Evolutionary conservation across 2,329 filamentous ascomycete species (phyloP), one percentile per base, ranked within the genome.

Genomic region (Pezizomycotina sp.): DNA sequence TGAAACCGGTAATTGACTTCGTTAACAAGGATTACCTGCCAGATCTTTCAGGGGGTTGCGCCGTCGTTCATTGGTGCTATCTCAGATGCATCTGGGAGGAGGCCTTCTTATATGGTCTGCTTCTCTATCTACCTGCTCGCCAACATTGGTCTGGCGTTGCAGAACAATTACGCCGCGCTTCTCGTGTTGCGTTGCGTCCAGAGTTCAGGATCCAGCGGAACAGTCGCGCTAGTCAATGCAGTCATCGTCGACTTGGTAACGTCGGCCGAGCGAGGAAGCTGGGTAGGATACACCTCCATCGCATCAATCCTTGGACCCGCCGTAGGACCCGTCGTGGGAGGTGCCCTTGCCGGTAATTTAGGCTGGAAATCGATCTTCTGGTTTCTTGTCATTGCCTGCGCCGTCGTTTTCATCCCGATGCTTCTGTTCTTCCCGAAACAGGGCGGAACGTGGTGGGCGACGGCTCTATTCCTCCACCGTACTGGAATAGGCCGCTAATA

Each of bases 241-340:
- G 70, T 82, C 2, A 68, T 84, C 9, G 73, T 75, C 1, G 80
- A 89, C 49, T 64, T 83, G 4, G 65, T 73, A 0, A 71, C 74
- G 0, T 71, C 67, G 28, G 64, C 68, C 0, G 76, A 86, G 53
- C 62, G 80, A 48, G 80, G 79, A 2, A 68, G 65, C 37, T 84
- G 78, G 51, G 74, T 84, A 60, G 77, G 70, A 32, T 66, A 73
- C 42, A 68, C 73, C n/a, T 66, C 64, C 20, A 63, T 62, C 3
- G 71, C 67, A 10, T 60, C 67, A 35, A 69, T 73, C 3, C 50
- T 77, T 5, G 60, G 41, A 1, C 45, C 45, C 3, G 45, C 66
- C 1, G 36, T 71, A 4, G 64, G 69, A 0, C 73, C 75, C 0
- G 63, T 76, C 1, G 58, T 79, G 3, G 74, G 76, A 9, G 76